A percentile compares a stretch with the other conserved stretches of the same genome.
These are phyloP conservation scores for Erythrobasidium hasegawianum DNA, from an alignment of 1,284 basidiomycete species.

Conservation along the genomic window DNA sequence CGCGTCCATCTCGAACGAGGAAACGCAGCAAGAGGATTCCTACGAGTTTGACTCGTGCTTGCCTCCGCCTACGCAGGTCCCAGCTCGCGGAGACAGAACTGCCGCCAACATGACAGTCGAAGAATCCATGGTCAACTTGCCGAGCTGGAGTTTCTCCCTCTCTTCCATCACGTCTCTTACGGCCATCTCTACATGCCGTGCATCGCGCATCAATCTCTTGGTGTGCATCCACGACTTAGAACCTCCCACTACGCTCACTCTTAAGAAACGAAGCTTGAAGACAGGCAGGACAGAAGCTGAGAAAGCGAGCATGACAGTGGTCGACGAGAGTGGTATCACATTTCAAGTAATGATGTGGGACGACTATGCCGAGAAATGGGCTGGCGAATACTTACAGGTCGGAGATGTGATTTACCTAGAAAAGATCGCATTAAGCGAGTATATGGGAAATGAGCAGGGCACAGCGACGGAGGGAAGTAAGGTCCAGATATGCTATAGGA, in stretches of 20 bases:
- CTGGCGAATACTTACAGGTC: constrained; percentile 4
- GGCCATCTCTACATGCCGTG: background rate
- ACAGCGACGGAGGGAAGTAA: constrained; percentile 21
- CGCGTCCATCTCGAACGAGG: background rate
- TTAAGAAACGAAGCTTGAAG: constrained; percentile 4
- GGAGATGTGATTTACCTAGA: constrained; percentile 30
- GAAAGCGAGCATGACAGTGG: constrained; percentile 17
- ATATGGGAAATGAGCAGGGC: constrained; percentile 24
- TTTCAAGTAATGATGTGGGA: constrained; percentile 31
- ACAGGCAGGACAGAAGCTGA: constrained; percentile 9
- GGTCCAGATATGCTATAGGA: constrained; percentile 31
- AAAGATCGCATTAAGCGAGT: constrained; percentile 27
- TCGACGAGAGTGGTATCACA: constrained; percentile 20
- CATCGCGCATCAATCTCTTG: constrained; percentile 19
- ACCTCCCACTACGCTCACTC: constrained; percentile 17
- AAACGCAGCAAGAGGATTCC: background rate
- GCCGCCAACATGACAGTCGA: constrained; percentile 13
- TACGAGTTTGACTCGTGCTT: background rate
- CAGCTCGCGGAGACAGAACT: background rate
- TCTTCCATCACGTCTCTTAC: constrained; percentile 8
- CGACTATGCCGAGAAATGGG: constrained; percentile 27
- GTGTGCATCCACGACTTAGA: constrained; percentile 23
- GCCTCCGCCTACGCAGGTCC: background rate
- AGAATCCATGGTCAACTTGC: constrained; percentile 22
- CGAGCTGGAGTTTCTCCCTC: constrained; percentile 24